Conservation (phyloP, 2,329 filamentous ascomycete species). For the Trichocomaceae sp. region DNA sequence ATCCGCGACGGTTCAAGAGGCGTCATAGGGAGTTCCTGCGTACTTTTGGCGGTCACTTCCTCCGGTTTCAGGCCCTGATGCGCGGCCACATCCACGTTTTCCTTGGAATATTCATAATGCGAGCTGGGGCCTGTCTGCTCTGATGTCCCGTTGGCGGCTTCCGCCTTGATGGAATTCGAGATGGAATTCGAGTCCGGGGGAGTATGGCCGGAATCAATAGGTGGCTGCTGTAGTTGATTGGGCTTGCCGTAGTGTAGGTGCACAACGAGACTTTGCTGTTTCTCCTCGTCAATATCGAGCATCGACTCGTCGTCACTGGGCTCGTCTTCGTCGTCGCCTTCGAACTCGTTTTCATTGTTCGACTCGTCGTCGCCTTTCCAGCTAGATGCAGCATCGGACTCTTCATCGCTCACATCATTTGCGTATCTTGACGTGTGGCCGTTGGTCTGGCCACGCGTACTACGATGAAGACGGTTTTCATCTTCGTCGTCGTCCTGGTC, state of each 20-base stretch:
- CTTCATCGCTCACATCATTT: slow-evolving; percentile 61
- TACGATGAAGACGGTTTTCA: slow-evolving; percentile 41
- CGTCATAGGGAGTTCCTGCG: background rate
- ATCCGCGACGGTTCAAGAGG: slow-evolving; percentile 11
- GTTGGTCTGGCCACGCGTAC: slow-evolving; percentile 25
- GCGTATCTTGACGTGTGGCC: slow-evolving; percentile 51
- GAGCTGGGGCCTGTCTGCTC: slow-evolving; percentile 3
- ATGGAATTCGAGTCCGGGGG: background rate
- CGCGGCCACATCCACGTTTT: slow-evolving; percentile 10
- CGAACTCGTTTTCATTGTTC: slow-evolving; percentile 61
- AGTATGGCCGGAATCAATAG: background rate
- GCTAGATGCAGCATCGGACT: slow-evolving; percentile 53
- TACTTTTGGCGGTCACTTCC: slow-evolving; percentile 1
- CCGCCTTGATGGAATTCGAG: background rate
- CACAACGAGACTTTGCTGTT: slow-evolving; percentile 63
- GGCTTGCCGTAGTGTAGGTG: slow-evolving; percentile 52
- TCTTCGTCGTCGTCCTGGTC: slow-evolving; percentile 45
- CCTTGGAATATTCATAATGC: slow-evolving; percentile 10
- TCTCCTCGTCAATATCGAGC: slow-evolving; percentile 34
- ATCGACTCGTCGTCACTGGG: slow-evolving; percentile 42
- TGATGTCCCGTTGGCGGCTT: slow-evolving; percentile 2
- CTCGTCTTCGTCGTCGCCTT: slow-evolving; percentile 39
- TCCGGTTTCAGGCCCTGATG: slow-evolving; percentile 2
- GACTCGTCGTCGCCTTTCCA: slow-evolving; percentile 67
- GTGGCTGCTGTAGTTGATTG: slow-evolving; percentile 13